Base-by-base conservation (phyloP, 1,284 basidiomycete species). In the Trichosporon inkin region DNA sequence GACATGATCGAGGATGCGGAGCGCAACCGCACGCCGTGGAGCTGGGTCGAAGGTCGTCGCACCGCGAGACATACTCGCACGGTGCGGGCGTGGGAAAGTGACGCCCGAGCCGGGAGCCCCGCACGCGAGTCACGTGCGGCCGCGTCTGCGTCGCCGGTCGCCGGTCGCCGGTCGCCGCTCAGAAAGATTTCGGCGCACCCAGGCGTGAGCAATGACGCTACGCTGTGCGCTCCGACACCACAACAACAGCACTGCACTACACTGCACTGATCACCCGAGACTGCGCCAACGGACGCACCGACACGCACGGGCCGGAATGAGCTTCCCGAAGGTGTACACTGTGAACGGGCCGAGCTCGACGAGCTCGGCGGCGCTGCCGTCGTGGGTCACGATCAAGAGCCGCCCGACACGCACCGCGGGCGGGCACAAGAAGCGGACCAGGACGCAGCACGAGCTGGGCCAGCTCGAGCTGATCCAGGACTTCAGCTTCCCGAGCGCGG, bases 401-500 rank as follows among this genome's bases (percentile, higher is more conserved):
- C 65, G 68, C 7, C 66, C 75, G n/a, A 69, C 64, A 8, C 61
- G 62, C 16, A 63, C 61, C 14, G 68, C 68, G 17, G 55, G 57
- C 17, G 67, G 66, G 10, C 70, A 74, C 57, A 72, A 72, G 59
- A 80, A 80, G 63, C 72, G 78, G 17, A 64, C 66, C 28, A 75
- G 75, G 62, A 78, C 77, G 4, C 73, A 76, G 61, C 75, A 75
- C 59, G 64, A 71, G 22, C 65, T 79, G 14, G 77, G 77, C 6
- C 74, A 78, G 39, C 85, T 95, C 67, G 89, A 94, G 75, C 87
- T 95, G 65, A 87, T 95, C 51, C 92, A 96, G 73, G 90, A 95
- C 66, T 96, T 99, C 75, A 90, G 94, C 70, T 99, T 99, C 67
- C 94, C 96, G 10, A 92, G 97, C 74, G 93, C 94, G 11, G 92